A percentile compares a stretch with the other conserved stretches of the same genome.
phyloP scores from a whole-genome alignment of 495 filamentous ascomycete species.

The Penicillium crystallinum region DNA sequence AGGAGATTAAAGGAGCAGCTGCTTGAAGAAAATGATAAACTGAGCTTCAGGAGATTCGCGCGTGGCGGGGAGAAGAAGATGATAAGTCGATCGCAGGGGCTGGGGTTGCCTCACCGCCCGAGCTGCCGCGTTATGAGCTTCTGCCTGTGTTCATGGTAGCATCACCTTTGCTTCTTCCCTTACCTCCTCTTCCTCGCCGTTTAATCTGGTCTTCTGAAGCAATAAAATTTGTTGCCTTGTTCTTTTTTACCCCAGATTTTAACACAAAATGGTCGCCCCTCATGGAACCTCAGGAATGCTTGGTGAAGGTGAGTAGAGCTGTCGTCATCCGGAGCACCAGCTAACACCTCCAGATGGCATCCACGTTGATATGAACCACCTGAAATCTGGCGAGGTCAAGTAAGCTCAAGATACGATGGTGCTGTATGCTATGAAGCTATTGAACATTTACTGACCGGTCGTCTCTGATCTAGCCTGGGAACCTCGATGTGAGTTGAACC shows the following conservation, averaged over 20 bases:
- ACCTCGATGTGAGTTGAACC: slow-evolving; percentile 81
- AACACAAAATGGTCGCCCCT: slow-evolving; percentile 34
- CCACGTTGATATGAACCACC: slow-evolving; percentile 93
- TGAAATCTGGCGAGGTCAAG: slow-evolving; percentile 91
- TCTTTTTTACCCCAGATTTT: neutral
- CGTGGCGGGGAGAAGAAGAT: slow-evolving; percentile 19
- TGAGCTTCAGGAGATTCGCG: slow-evolving; percentile 30
- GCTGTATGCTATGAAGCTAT: neutral
- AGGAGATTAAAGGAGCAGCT: neutral
- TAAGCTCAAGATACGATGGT: slow-evolving; percentile 41
- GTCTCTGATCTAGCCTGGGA: slow-evolving; percentile 60
- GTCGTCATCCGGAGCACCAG: slow-evolving; percentile 17
- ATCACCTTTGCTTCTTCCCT: slow-evolving; percentile 15
- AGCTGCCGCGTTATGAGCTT: slow-evolving; percentile 35
- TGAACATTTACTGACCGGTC: slow-evolving; percentile 24
- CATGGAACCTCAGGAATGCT: slow-evolving; percentile 61
- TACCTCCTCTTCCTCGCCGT: slow-evolving; percentile 8
- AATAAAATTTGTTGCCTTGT: neutral
- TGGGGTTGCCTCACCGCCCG: slow-evolving; percentile 32
- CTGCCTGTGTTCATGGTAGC: slow-evolving; percentile 30
- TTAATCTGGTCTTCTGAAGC: neutral
- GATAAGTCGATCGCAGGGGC: slow-evolving; percentile 18
- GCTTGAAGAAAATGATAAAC: neutral
- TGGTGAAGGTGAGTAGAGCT: slow-evolving; percentile 57
- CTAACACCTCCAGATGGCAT: slow-evolving; percentile 75